These are phyloP conservation scores for Sophora flavescens DNA, from an alignment of 306 rosid species.

Conservation along the genomic window DNA sequence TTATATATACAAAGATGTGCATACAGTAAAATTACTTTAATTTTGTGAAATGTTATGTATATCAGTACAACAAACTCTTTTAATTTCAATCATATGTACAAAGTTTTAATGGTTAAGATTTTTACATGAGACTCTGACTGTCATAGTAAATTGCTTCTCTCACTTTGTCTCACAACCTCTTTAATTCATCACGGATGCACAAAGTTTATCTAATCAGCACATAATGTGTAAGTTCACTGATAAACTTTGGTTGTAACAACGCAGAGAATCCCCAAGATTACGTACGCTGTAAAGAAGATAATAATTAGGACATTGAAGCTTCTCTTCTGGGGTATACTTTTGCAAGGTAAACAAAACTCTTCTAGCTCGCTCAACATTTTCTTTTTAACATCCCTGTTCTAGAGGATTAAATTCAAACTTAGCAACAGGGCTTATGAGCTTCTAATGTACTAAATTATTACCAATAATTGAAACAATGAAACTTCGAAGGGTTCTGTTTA, in stretches of 20 bases:
- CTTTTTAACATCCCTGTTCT: neutral
- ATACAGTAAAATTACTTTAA: neutral
- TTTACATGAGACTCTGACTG: neutral
- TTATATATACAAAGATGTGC: too few relatives aligned
- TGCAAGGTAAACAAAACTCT: conserved; percentile 63
- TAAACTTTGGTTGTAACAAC: conserved; percentile 9
- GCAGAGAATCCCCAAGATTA: conserved; percentile 58
- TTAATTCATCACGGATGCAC: neutral
- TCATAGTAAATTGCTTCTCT: neutral
- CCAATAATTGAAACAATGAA: conserved; percentile 1
- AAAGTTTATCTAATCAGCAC: neutral
- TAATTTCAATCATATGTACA: neutral
- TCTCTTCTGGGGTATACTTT: conserved; percentile 74
- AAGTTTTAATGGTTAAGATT: neutral
- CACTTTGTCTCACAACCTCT: neutral
- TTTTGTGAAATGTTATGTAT: neutral
- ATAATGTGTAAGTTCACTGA: neutral
- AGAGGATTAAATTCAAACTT: neutral
- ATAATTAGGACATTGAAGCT: conserved; percentile 67
- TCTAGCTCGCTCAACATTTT: neutral
- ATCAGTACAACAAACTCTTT: neutral
- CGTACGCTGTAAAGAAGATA: conserved; percentile 58
- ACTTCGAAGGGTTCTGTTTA: neutral
- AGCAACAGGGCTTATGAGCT: neutral
- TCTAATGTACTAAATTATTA: neutral